These are phyloP conservation scores for Claviceps humidiphila DNA, from an alignment of 2,329 filamentous ascomycete species.

Conservation along the genomic window DNA sequence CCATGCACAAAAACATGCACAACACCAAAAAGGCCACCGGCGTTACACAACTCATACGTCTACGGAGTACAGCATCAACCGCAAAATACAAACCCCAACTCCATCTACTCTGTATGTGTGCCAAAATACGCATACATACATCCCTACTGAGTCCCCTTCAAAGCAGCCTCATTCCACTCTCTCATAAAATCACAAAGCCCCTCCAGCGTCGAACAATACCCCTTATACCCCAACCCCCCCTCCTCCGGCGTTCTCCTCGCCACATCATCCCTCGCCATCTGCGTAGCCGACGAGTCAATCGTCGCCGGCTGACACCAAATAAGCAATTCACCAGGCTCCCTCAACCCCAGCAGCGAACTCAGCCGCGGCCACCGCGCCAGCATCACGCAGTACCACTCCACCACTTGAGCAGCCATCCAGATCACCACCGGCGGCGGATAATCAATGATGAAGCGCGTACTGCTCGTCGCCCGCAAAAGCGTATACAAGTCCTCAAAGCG, in stretches of 20 bases:
- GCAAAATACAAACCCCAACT: background rate
- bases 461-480: constrained; percentile 17
- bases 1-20: too few relatives aligned
- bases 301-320: constrained; percentile 27
- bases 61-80: too few relatives aligned
- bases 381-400: constrained; percentile 11
- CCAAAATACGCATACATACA: background rate
- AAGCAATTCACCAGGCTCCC: constrained; percentile 22
- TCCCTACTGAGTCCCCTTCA: background rate
- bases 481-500: constrained; percentile 27
- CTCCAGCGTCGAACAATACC: constrained; percentile 24
- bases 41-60: too few relatives aligned
- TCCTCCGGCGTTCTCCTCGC: constrained; percentile 23
- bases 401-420: constrained; percentile 18
- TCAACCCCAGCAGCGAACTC: constrained; percentile 11
- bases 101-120: background rate
- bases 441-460: constrained; percentile 18
- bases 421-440: constrained; percentile 22
- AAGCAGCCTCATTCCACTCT: constrained; percentile 23
- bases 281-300: constrained; percentile 22
- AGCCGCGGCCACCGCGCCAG: constrained; percentile 10
- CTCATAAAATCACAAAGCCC: constrained; percentile 26
- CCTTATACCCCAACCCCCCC: constrained; percentile 29
- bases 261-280: constrained; percentile 22
- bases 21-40: too few relatives aligned